Evolutionary conservation across 257 asterid species (phyloP).

Genomic region (Phtheirospermum japonicum): DNA sequence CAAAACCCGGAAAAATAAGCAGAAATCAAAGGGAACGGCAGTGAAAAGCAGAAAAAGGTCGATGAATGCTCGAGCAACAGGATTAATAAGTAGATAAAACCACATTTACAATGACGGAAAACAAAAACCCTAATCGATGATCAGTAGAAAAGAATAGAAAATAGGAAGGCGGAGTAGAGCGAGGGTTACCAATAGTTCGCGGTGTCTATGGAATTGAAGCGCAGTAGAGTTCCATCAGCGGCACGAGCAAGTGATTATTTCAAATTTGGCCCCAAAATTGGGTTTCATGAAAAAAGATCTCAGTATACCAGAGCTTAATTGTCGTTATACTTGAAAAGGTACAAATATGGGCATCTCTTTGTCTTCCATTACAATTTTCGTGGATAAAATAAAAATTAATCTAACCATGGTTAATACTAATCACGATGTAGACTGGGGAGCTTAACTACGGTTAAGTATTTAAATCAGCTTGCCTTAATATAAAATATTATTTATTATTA

Average conservation of each 20-base stretch:
- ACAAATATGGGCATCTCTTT: constrained; percentile 27
- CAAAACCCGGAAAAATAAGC: constrained; percentile 7
- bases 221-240: constrained; percentile 36
- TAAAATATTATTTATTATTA: too few relatives aligned
- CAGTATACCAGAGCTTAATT: background rate
- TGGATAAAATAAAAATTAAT: constrained; percentile 5
- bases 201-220: constrained; percentile 28
- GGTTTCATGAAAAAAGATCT: constrained; percentile 25
- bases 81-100: constrained; percentile 4
- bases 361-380: constrained; percentile 17
- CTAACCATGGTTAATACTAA: constrained; percentile 32
- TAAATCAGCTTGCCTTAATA: too few relatives aligned
- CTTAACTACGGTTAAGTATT: too few relatives aligned
- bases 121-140: constrained; percentile 35
- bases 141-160: constrained; percentile 20
- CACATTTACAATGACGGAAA: constrained; percentile 26
- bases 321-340: constrained; percentile 12
- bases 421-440: background rate
- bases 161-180: constrained; percentile 19
- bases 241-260: constrained; percentile 16
- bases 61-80: constrained; percentile 15
- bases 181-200: constrained; percentile 30
- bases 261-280: constrained; percentile 32
- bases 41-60: constrained; percentile 6
- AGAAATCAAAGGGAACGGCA: constrained; percentile 21